Percentiles rank a stretch among this genome's conserved stretches.
Conservation (phyloP, 768 basidiomycete genomes). For the Hysterangium stoloniferum region DNA sequence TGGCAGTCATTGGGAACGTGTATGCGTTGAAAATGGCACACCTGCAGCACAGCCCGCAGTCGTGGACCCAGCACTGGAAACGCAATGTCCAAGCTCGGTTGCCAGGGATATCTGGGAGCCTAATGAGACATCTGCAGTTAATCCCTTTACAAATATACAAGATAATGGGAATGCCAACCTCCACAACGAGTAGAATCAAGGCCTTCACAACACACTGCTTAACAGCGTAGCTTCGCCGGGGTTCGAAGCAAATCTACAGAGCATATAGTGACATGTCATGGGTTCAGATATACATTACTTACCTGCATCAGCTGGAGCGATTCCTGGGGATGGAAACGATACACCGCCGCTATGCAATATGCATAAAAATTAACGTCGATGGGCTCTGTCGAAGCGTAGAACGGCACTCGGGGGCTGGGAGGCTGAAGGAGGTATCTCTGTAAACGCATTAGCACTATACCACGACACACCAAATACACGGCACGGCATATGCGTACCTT, state of each 20-base stretch:
- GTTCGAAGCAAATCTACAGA: constrained; percentile 5
- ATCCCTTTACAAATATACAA: neutral
- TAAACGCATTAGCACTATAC: neutral
- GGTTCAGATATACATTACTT: neutral
- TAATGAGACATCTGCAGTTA: neutral
- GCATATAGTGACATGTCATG: neutral
- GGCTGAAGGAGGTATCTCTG: neutral
- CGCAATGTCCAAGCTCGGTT: constrained; percentile 2
- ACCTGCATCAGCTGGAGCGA: constrained; percentile 1
- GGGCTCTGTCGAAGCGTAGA: neutral
- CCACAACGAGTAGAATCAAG: constrained; percentile 2
- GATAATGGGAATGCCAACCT: constrained; percentile 4
- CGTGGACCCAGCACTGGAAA: constrained; percentile 1
- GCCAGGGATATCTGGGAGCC: constrained; percentile 7
- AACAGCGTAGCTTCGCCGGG: constrained; percentile 5
- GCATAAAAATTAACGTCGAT: constrained; percentile 8
- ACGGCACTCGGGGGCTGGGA: neutral
- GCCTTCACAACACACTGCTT: constrained; percentile 7
- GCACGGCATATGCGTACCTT: neutral
- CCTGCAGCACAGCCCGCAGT: neutral
- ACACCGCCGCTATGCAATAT: constrained; percentile 7
- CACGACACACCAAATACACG: neutral
- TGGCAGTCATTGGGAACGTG: neutral
- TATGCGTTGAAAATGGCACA: constrained; percentile 1
- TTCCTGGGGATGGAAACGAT: neutral